Evolutionary conservation across 2,329 filamentous ascomycete genomes (phyloP).

Genomic region (Allantophomopsis cytisporea): DNA sequence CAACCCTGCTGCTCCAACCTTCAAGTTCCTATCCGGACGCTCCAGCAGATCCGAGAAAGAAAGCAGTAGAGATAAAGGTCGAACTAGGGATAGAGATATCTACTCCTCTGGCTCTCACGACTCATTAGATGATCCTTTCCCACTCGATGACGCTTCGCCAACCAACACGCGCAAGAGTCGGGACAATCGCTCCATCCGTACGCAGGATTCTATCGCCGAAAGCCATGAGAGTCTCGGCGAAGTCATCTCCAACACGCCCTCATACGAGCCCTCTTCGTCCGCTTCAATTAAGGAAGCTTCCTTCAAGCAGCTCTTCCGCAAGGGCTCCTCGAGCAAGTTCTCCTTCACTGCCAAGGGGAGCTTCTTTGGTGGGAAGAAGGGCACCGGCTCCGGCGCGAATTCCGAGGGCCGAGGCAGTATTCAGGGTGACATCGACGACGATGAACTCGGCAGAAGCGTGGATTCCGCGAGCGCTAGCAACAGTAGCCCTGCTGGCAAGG

Average conservation of each 20-base stretch:
- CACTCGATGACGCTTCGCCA: constrained; percentile 29
- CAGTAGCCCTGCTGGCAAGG: constrained; percentile 5
- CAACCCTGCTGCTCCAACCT: constrained; percentile 82
- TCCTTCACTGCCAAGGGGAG: constrained; percentile 42
- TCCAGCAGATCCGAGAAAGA: constrained; percentile 37
- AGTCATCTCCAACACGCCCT: constrained; percentile 40
- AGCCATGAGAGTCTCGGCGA: constrained; percentile 29
- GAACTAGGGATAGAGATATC: constrained; percentile 25
- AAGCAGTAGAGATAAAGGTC: constrained; percentile 22
- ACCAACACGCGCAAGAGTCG: constrained; percentile 39
- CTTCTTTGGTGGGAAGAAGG: constrained; percentile 39
- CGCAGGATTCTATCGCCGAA: constrained; percentile 43
- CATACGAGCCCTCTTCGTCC: constrained; percentile 28
- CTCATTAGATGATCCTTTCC: constrained; percentile 15
- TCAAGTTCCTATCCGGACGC: constrained; percentile 59
- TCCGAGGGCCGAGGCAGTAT: constrained; percentile 41
- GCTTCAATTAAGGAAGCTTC: constrained; percentile 32
- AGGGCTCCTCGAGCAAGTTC: constrained; percentile 53
- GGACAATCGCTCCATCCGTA: constrained; percentile 42
- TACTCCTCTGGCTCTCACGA: constrained; percentile 21
- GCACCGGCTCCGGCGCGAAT: constrained; percentile 38
- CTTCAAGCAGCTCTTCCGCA: constrained; percentile 46
- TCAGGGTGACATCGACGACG: constrained; percentile 38
- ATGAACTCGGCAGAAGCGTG: constrained; percentile 21
- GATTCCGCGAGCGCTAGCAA: constrained; percentile 33